Evolutionary conservation across 2,329 filamentous ascomycete species (phyloP).

Genomic region (Keithomyces neogunnii): DNA sequence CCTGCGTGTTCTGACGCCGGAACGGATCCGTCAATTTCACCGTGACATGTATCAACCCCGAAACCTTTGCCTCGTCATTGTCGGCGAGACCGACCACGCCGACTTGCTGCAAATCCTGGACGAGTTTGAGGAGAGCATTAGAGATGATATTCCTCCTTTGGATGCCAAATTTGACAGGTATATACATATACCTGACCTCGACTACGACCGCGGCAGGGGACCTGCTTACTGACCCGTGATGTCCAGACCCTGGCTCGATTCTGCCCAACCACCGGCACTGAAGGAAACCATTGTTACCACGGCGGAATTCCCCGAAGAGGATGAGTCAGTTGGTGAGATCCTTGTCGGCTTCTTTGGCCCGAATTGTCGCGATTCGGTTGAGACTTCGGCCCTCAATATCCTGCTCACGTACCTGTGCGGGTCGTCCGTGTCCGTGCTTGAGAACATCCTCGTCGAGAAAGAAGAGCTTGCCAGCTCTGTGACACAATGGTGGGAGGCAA

Average conservation of each 20-base stretch:
- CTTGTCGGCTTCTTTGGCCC: conserved; percentile 83
- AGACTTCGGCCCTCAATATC: conserved; percentile 67
- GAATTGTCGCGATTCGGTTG: conserved; percentile 60
- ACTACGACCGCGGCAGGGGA: neutral
- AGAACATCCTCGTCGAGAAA: conserved; percentile 86
- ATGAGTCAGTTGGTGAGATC: conserved; percentile 87
- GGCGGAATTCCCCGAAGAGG: conserved; percentile 91
- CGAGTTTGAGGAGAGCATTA: conserved; percentile 78
- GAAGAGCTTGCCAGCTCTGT: conserved; percentile 87
- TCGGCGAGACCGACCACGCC: conserved; percentile 82
- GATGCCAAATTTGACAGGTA: conserved; percentile 66
- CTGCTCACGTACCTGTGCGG: conserved; percentile 82
- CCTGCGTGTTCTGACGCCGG: conserved; percentile 73
- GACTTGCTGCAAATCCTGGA: conserved; percentile 76
- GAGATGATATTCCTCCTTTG: conserved; percentile 69
- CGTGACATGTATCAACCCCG: conserved; percentile 96
- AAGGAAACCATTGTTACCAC: conserved; percentile 65
- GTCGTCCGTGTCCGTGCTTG: conserved; percentile 84
- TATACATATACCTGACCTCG: conserved; percentile 1
- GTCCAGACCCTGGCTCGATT: conserved; percentile 75
- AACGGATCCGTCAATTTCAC: conserved; percentile 91
- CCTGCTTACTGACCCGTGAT: neutral
- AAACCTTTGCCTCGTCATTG: conserved; percentile 83
- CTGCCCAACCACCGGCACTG: conserved; percentile 65
- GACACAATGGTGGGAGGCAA: conserved; percentile 67